A percentile compares a stretch with the other conserved stretches of the same genome.
phyloP scores from a whole-genome alignment of 2,329 filamentous ascomycete genomes.

The Chaetomiaceae sp. region DNA sequence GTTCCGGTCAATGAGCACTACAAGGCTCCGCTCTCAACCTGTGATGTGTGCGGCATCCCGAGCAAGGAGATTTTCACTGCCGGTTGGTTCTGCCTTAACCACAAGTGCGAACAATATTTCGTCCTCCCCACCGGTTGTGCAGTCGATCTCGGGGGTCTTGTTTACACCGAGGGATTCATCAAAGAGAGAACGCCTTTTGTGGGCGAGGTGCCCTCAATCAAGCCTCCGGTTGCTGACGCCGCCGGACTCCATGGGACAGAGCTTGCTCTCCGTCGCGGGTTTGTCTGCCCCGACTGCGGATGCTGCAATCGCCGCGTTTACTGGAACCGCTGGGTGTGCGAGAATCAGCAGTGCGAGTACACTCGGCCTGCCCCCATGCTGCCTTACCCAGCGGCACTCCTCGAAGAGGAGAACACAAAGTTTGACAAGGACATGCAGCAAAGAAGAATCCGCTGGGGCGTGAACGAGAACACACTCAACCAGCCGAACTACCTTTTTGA shows the following conservation, averaged over 20 bases:
- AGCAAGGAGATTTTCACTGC: constrained; percentile 38
- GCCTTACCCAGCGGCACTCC: constrained; percentile 2
- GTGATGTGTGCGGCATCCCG: constrained; percentile 36
- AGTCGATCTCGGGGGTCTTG: constrained; percentile 32
- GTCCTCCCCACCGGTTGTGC: constrained; percentile 28
- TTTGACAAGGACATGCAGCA: constrained; percentile 1
- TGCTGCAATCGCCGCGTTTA: constrained; percentile 56
- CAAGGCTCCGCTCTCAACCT: constrained; percentile 28
- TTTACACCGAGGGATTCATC: constrained; percentile 57
- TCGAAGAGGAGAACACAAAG: constrained; percentile 25
- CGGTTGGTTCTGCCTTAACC: constrained; percentile 32
- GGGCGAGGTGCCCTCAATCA: constrained; percentile 33
- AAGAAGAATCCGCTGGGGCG: constrained; percentile 19
- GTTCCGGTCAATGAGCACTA: not conserved
- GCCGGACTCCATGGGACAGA: constrained; percentile 43
- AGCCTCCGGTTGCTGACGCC: constrained; percentile 35
- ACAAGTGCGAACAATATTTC: constrained; percentile 50
- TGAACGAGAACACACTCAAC: constrained; percentile 5
- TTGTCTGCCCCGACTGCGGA: constrained; percentile 61
- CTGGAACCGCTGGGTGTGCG: constrained; percentile 62
- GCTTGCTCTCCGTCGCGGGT: constrained; percentile 53
- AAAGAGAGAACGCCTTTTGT: constrained; percentile 45
- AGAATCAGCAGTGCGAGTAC: constrained; percentile 36
- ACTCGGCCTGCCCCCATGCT: constrained; percentile 39
- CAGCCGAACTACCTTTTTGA: not conserved